A percentile compares a stretch with the other conserved stretches of the same genome.
Evolutionary conservation across 73 alveolate genomes (phyloP).

Genomic region (Tetrahymena malaccensis): DNA sequence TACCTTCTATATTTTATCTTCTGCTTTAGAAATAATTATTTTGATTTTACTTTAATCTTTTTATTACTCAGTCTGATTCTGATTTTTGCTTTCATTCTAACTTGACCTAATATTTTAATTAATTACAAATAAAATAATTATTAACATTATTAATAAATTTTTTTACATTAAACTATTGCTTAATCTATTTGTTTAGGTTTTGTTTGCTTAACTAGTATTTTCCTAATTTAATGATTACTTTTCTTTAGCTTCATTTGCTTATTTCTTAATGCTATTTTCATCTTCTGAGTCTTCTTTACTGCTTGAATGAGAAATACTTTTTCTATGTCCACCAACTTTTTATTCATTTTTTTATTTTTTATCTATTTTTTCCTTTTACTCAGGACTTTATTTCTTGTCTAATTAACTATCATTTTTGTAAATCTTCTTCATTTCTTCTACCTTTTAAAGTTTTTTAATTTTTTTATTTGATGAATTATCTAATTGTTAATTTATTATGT

Average conservation of each 20-base stretch:
- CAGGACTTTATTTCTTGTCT: neutral
- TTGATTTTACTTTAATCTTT: too few species aligned
- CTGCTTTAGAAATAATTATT: neutral
- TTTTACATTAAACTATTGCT: neutral
- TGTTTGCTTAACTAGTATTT: too few species aligned
- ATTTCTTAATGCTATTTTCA: too few species aligned
- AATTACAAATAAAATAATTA: too few species aligned
- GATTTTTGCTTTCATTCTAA: neutral
- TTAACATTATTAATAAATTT: too few species aligned
- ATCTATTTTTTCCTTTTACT: neutral
- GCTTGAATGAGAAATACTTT: neutral
- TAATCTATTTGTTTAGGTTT: too few species aligned
- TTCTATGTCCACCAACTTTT: too few species aligned
- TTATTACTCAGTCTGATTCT: neutral
- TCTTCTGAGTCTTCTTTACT: neutral
- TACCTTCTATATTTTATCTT: neutral
- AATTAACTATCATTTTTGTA: neutral
- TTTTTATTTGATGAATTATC: neutral
- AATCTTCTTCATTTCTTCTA: neutral
- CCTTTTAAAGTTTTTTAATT: neutral
- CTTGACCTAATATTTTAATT: neutral
- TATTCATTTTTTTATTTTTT: too few species aligned
- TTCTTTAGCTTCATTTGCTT: neutral
- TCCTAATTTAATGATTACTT: too few species aligned
- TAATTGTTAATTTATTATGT: neutral